Evolutionary conservation across 805 yeast species (phyloP).

Genomic region (Candida arabinofermentans): DNA sequence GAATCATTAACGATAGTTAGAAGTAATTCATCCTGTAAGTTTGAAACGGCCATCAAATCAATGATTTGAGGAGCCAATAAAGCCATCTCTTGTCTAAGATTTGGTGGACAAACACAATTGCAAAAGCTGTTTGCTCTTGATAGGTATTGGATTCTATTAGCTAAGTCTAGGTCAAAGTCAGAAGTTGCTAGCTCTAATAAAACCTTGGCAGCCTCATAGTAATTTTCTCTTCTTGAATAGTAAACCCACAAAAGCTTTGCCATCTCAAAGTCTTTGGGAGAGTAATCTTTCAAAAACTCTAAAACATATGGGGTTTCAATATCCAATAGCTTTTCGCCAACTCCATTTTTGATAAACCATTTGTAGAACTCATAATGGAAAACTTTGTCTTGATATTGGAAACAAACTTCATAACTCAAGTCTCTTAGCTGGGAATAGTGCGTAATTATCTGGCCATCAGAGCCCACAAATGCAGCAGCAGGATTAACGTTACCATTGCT

Average conservation of each 20-base stretch:
- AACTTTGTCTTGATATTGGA: slow-evolving; percentile 70
- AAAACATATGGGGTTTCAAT: slow-evolving; percentile 79
- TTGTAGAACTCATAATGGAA: slow-evolving; percentile 91
- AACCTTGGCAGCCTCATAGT: slow-evolving; percentile 80
- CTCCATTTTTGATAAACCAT: slow-evolving; percentile 81
- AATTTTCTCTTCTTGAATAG: slow-evolving; percentile 76
- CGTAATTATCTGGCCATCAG: slow-evolving; percentile 36
- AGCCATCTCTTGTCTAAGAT: slow-evolving; percentile 70
- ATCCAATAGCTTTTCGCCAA: slow-evolving; percentile 71
- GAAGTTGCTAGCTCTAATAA: slow-evolving; percentile 71
- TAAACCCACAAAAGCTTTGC: slow-evolving; percentile 87
- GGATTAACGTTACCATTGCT: slow-evolving; percentile 8
- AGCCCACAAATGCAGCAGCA: slow-evolving; percentile 22
- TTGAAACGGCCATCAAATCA: slow-evolving; percentile 82
- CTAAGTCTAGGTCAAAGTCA: slow-evolving; percentile 61
- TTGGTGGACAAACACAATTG: slow-evolving; percentile 77
- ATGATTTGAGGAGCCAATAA: slow-evolving; percentile 65
- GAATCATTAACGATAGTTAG: slow-evolving; percentile 46
- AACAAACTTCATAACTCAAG: slow-evolving; percentile 68
- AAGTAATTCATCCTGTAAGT: slow-evolving; percentile 69
- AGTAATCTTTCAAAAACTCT: slow-evolving; percentile 67
- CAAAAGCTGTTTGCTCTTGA: slow-evolving; percentile 93
- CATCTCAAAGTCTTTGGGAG: slow-evolving; percentile 60
- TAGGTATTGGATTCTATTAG: slow-evolving; percentile 78
- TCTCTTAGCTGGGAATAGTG: slow-evolving; percentile 61